Base-by-base conservation (phyloP, 2,329 filamentous ascomycete species). In the Trichoderma guizhouense region DNA sequence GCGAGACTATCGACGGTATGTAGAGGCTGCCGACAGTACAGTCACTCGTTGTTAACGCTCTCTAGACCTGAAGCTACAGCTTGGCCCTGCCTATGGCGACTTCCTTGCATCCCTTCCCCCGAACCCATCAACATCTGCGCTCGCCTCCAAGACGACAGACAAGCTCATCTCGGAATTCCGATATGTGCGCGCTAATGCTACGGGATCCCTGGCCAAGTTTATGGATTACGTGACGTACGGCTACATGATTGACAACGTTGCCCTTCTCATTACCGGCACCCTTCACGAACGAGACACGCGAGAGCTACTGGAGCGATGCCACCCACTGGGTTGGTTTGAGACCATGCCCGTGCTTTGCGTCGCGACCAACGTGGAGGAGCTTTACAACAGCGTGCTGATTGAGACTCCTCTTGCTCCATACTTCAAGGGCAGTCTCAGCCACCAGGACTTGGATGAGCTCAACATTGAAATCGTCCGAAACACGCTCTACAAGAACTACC, bases 191-290 rank as follows among this genome's bases (percentile, higher is more conserved):
- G 94, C 95, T 74, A 97, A 99, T 80, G 93, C 95, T 32, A 93
- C 93, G 2, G 96, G 96, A 18, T 93, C 94, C 1, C 90, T 98
- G 47, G 92, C 95, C 74, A 94, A 93, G 80, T 99, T 99, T 83
- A 94, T 99, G 89, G 94, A 98, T 82, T 99, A 97, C 83, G 86
- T 99, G 73, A 99, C 96, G 1, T 99, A 99, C 82, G 95, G 95
- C 74, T 99, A 99, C 87, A 99, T 99, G 96, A 99, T 99, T 83
- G 96, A 99, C 84, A 99, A 99, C 79, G 94, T 99, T 68, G 96
- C 97, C 51, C 91, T 99, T 53, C 90, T 99, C 79, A 99, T 99
- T 82, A 99, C 96, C 26, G 96, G 96, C 74, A 99, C 96, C 14
- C 89, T 99, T 34, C 96, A 99, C 84, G 97, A 99, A 84, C 90